Evolutionary conservation across 331 rosid genomes (phyloP).

Genomic region (Saraca asoca): DNA sequence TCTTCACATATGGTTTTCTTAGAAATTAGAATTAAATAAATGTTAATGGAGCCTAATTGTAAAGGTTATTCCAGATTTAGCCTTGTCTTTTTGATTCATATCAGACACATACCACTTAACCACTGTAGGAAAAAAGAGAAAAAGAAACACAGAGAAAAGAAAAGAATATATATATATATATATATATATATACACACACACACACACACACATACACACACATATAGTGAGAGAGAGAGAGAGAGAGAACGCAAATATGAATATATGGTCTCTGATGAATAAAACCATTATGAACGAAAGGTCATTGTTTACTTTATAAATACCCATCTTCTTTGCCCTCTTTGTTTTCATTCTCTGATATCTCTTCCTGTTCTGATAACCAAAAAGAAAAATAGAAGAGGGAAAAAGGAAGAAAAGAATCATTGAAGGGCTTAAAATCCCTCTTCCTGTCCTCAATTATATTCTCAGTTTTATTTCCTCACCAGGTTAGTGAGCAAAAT

Average conservation of each 20-base stretch:
- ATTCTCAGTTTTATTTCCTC: conserved; percentile 31
- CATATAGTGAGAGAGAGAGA: conserved; percentile 10
- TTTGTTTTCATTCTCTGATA: conserved; percentile 62
- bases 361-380: conserved; percentile 48
- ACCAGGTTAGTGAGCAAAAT: conserved; percentile 63
- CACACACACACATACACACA: too few species aligned
- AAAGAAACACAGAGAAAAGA: conserved; percentile 9
- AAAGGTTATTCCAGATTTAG: conserved; percentile 43
- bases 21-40: not conserved
- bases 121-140: not conserved
- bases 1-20: conserved; percentile 25
- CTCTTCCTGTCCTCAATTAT: conserved; percentile 53
- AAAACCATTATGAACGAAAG: conserved; percentile 46
- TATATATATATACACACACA: too few species aligned
- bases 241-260: conserved; percentile 36
- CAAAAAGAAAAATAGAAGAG: conserved; percentile 25
- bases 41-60: conserved; percentile 38
- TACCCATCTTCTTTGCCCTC: conserved; percentile 47
- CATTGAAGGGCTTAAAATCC: conserved; percentile 49
- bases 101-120: conserved; percentile 36
- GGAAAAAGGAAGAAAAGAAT: not conserved
- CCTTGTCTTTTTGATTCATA: conserved; percentile 37
- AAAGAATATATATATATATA: conserved; percentile 11
- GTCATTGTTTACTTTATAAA: conserved; percentile 68
- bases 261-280: conserved; percentile 50